Evolutionary conservation across 73 alveolate species (phyloP), one percentile per base, ranked within the genome.

Genomic region (Paramecium caudatum): DNA sequence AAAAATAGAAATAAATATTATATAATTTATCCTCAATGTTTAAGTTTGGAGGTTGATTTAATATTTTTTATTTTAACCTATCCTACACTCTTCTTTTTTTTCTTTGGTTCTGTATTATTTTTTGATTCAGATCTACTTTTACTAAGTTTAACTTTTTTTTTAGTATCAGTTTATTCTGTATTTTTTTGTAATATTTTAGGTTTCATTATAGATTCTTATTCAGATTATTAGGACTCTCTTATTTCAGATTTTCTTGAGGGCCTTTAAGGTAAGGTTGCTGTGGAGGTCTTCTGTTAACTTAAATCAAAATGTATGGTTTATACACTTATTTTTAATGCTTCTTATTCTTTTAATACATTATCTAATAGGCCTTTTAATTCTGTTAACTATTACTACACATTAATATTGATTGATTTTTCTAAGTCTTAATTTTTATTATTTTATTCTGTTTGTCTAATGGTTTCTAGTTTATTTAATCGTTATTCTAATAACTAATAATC

Each of bases 261-360:
- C n/a, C 32, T 23, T 74, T 17, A 55, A 9, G 15, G 3, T 50
- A 23, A 19, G 15, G 45, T 55, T 55, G 8, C 8, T 4, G 32
- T 10, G 1, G 21, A 10, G 30, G 0, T 7, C 30, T 55, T 55
- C 9, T 19, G 16, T 25, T 55, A 21, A 55, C 30, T 55, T 8
- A 19, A 74, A 0, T 43, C 62, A 12, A 43, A 21, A 19, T 6
- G 39, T 3, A 74, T 17, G 16, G 15, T 74, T 37, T 74, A 25
- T 16, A 41, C 43, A 21, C 43, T 27, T 21, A 21, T 23, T 7
- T 41, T 74, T 39, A 39, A 41, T n/a, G 8, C 23, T 6, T 74
- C 88, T 74, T 74, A 30, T 39, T 74, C 88, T 43, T 74, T 41
- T 39, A 74, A 5, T 45, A 74, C 19, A 21, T 2, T 43, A 15